Percentiles rank a stretch among this genome's conserved stretches.
Evolutionary conservation across 768 basidiomycete genomes (phyloP).

Genomic region (Mycena galericulata): DNA sequence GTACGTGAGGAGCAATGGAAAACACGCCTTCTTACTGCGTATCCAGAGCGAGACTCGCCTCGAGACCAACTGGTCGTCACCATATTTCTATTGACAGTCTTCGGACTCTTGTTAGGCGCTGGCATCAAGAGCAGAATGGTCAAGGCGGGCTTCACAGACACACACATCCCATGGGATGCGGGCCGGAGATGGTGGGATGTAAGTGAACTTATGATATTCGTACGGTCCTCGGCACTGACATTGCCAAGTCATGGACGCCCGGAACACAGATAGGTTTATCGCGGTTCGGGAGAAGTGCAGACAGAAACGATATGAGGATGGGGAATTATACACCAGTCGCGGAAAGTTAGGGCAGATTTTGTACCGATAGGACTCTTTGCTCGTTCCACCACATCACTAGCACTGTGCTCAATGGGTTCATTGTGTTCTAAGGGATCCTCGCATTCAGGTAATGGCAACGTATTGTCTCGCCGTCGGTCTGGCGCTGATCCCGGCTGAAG

Average conservation of each 20-base stretch:
- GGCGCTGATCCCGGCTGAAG: slow-evolving; percentile 25
- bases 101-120: slow-evolving; percentile 86
- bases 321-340: slow-evolving; percentile 60
- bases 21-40: slow-evolving; percentile 17
- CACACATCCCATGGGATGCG: slow-evolving; percentile 71
- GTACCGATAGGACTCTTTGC: slow-evolving; percentile 12
- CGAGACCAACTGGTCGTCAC: slow-evolving; percentile 94
- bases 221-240: slow-evolving; percentile 23
- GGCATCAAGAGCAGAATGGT: slow-evolving; percentile 87
- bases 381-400: slow-evolving; percentile 19
- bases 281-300: slow-evolving; percentile 60
- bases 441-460: slow-evolving; percentile 15
- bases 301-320: slow-evolving; percentile 47
- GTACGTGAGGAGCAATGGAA: slow-evolving; percentile 60
- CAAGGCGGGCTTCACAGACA: slow-evolving; percentile 74
- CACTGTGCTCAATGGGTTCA: slow-evolving; percentile 60
- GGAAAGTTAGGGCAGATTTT: slow-evolving; percentile 39
- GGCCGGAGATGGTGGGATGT: slow-evolving; percentile 90
- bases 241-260: slow-evolving; percentile 65
- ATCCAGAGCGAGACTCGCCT: slow-evolving; percentile 92
- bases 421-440: slow-evolving; percentile 61
- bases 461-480: not conserved
- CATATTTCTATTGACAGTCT: slow-evolving; percentile 87
- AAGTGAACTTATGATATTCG: slow-evolving; percentile 37
- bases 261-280: slow-evolving; percentile 58